These are phyloP conservation scores for Leishmania gerbilli DNA, from an alignment of 208 protist genomes.

Conservation along the genomic window DNA sequence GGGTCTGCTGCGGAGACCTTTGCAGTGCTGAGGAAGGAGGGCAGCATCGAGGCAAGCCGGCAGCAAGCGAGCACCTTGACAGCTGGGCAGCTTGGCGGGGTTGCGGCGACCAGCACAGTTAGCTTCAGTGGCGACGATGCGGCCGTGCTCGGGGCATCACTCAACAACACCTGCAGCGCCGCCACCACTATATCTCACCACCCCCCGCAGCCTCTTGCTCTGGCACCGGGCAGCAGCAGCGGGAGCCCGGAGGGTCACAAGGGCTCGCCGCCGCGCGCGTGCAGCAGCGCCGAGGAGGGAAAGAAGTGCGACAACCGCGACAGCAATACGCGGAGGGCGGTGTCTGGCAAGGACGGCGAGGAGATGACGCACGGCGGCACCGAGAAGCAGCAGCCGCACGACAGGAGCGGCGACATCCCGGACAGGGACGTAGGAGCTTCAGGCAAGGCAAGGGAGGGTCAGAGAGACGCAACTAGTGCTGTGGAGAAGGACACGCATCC, in stretches of 20 bases:
- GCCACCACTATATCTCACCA: background rate
- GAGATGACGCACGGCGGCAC: slow-evolving; percentile 10
- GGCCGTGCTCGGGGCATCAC: background rate
- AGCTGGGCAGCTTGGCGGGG: background rate
- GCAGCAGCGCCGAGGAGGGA: slow-evolving; percentile 1
- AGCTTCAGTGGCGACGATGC: background rate
- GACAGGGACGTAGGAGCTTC: background rate
- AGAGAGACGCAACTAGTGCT: background rate
- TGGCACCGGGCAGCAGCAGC: background rate
- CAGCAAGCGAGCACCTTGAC: background rate
- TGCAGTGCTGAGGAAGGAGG: background rate
- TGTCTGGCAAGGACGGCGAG: slow-evolving; percentile 12
- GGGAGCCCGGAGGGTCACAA: slow-evolving; percentile 11
- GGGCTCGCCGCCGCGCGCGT: background rate
- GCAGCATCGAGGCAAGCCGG: background rate
- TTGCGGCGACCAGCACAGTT: background rate
- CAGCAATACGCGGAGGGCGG: slow-evolving; percentile 27
- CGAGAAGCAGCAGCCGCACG: slow-evolving; percentile 9
- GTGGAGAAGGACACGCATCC: background rate
- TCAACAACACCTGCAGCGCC: background rate
- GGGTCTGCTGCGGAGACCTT: background rate
- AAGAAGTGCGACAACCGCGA: slow-evolving; percentile 8
- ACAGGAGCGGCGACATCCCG: slow-evolving; percentile 6
- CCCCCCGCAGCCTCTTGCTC: background rate
- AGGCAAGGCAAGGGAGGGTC: background rate